phyloP scores from a whole-genome alignment of 208 protist genomes.

The Spongospora subterranea region DNA sequence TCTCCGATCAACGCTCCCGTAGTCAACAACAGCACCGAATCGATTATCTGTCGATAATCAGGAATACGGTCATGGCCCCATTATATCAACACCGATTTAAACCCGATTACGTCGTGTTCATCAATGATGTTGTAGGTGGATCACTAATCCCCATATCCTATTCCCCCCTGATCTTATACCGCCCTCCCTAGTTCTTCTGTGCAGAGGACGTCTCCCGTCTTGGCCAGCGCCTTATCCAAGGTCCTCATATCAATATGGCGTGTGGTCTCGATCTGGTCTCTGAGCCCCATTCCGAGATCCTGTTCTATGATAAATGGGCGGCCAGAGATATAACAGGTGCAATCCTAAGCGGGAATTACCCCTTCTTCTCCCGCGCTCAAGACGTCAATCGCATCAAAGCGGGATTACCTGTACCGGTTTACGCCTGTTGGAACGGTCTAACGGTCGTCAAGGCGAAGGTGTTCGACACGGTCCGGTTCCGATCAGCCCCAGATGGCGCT shows the following conservation, averaged over 20 bases:
- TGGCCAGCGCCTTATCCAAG: background rate
- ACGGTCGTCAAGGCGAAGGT: background rate
- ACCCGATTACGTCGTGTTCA: constrained; percentile 45
- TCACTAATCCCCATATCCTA: background rate
- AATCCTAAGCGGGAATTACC: background rate
- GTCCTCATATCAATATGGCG: background rate
- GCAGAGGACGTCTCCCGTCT: constrained; percentile 9
- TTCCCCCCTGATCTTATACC: background rate
- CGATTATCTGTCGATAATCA: constrained; percentile 14
- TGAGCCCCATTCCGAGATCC: background rate
- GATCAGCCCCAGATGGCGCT: background rate
- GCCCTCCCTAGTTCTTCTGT: constrained; percentile 40
- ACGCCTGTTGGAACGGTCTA: constrained; percentile 50
- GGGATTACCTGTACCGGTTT: constrained; percentile 8
- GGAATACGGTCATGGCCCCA: constrained; percentile 34
- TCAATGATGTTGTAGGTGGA: constrained; percentile 40
- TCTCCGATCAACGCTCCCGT: background rate
- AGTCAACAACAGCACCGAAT: constrained; percentile 3
- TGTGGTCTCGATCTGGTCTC: constrained; percentile 1
- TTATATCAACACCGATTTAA: background rate
- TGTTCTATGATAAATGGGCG: constrained; percentile 37
- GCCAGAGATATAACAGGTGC: background rate
- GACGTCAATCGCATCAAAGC: background rate
- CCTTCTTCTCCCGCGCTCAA: background rate
- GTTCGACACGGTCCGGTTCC: constrained; percentile 6